Conservation (phyloP, 2,329 filamentous ascomycete species). For the Fusarium tuaranense region DNA sequence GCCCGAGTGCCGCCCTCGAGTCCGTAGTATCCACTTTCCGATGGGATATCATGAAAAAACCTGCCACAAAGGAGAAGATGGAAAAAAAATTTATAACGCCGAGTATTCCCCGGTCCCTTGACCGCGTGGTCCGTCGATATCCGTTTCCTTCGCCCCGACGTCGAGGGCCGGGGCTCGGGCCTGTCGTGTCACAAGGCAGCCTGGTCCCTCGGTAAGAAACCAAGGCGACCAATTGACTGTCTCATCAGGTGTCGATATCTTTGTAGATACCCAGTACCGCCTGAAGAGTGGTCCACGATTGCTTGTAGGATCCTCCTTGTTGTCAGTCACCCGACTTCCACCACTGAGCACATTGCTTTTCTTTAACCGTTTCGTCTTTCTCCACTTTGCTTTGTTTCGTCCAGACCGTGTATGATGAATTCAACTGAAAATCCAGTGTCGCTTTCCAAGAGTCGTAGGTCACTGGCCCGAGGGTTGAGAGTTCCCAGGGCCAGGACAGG, state of each 20-base stretch:
- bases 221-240: constrained; percentile 23
- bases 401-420: constrained; percentile 28
- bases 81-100: constrained; percentile 39
- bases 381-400: constrained; percentile 15
- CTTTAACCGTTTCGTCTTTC: constrained; percentile 34
- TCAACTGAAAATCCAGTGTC: constrained; percentile 24
- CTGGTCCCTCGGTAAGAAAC: constrained; percentile 25
- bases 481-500: constrained; percentile 8
- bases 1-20: constrained; percentile 35
- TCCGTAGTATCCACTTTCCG: constrained; percentile 40
- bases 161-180: constrained; percentile 19
- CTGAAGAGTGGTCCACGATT: constrained; percentile 16
- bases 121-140: constrained; percentile 26
- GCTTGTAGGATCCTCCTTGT: constrained; percentile 8
- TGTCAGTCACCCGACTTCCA: constrained; percentile 18
- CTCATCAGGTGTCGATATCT: constrained; percentile 12
- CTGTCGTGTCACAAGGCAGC: constrained; percentile 30
- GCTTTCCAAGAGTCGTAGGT: constrained; percentile 29
- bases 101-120: constrained; percentile 34
- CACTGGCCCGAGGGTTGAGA: not conserved
- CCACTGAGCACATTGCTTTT: constrained; percentile 37
- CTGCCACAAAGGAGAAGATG: constrained; percentile 39
- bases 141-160: constrained; percentile 26
- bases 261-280: not conserved
- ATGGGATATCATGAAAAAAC: constrained; percentile 46